Conservation (phyloP, 1,284 basidiomycete species). For the Clitocybe nebularis region DNA sequence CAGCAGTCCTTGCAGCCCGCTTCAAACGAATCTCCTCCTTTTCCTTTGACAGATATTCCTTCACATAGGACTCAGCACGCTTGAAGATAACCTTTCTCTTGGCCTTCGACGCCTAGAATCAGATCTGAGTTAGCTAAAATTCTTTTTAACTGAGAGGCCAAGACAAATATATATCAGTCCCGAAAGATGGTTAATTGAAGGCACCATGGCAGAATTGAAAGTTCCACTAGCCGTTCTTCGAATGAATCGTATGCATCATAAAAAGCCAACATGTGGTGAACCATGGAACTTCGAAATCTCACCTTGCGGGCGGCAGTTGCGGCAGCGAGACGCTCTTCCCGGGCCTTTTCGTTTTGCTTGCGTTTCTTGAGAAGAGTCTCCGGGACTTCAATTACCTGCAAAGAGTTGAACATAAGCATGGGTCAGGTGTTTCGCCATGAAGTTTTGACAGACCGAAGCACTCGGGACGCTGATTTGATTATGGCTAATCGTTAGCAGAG, state of each 20-base stretch:
- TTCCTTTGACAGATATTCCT: slow-evolving; percentile 93
- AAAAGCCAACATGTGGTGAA: slow-evolving; percentile 19
- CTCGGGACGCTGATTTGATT: slow-evolving; percentile 53
- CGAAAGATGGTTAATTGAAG: slow-evolving; percentile 96
- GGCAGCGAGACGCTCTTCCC: slow-evolving; percentile 91
- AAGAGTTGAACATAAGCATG: slow-evolving; percentile 9
- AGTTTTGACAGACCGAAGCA: slow-evolving; percentile 54
- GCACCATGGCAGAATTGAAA: slow-evolving; percentile 62
- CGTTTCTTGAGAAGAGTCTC: slow-evolving; percentile 99
- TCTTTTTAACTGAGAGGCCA: slow-evolving; percentile 8
- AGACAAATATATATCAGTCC: slow-evolving; percentile 58
- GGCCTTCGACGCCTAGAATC: slow-evolving; percentile 72
- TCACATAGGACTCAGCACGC: slow-evolving; percentile 97
- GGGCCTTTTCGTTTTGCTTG: slow-evolving; percentile 96
- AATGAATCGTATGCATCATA: slow-evolving; percentile 83
- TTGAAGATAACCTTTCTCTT: slow-evolving; percentile 99
- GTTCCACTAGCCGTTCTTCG: slow-evolving; percentile 68
- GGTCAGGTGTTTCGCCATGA: slow-evolving; percentile 1
- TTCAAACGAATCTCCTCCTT: slow-evolving; percentile 96
- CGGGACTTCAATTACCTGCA: slow-evolving; percentile 87
- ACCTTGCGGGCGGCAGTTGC: slow-evolving; percentile 92
- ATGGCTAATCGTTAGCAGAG: slow-evolving; percentile 15
- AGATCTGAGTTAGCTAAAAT: slow-evolving; percentile 11
- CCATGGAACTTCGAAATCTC: slow-evolving; percentile 29
- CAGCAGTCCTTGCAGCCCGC: slow-evolving; percentile 87